Base-by-base conservation (phyloP, 176 grass and related monocot species). In the Eleusine coracana region DNA sequence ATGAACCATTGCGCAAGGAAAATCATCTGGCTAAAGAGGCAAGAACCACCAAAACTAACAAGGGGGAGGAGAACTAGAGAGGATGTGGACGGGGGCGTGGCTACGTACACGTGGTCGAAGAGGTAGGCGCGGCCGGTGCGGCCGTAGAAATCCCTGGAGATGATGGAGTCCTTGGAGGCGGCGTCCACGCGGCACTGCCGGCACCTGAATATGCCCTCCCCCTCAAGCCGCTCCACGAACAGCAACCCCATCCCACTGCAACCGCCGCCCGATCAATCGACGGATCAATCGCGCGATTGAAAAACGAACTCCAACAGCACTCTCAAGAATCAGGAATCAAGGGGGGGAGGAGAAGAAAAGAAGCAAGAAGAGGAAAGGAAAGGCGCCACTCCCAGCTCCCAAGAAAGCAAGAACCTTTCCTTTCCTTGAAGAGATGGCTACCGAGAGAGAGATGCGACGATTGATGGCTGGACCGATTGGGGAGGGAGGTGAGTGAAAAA, bases 141-240 rank as follows among this genome's bases (percentile, higher is more conserved):
- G 68, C 80, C 80, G 29, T 56, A 42, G 86, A 88, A 83, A 45
- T 83, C 80, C 37, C 80, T 72, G 27, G 80, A 88, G 80, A 88
- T 55, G 80, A 88, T 83, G 68, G 73, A 68, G 75, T 79, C 37
- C 56, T 71, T 64, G 67, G 80, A 88, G 68, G 86, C 80, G 74
- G 86, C 66, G 75, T 83, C 86, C 3, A 88, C 86, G 23, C 74
- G 65, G 80, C 86, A 88, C 66, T 52, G 51, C 39, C 73, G 40
- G 74, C 92, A 92, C 85, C 78, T 83, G 89, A 94, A 94, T 59
- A 94, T 87, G 74, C 88, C 88, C 29, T 74, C 68, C n/a, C 87
- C 92, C 7, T 82, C 67, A 20, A 94, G 54, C 71, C 76, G 80
- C 85, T 94, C 77, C 68, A 92, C 14, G 84, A 94, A 94, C 36